A percentile compares a stretch with the other conserved stretches of the same genome.
Evolutionary conservation across 345 rosid species (phyloP).

Genomic region (Angophora floribunda): DNA sequence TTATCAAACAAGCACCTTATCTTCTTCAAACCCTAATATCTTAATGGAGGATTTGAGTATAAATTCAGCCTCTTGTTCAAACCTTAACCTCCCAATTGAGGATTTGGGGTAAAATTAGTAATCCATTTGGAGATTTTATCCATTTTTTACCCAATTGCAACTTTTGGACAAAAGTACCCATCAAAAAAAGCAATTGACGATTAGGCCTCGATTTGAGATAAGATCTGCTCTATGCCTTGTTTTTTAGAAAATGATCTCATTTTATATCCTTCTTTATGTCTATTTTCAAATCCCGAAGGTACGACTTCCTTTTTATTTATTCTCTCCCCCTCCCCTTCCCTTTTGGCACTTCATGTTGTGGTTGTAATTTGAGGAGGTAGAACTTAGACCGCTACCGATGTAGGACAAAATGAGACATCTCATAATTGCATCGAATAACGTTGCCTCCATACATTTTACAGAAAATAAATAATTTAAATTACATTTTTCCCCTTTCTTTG

Average conservation of each 20-base stretch:
- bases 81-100: background rate
- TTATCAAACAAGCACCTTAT: background rate
- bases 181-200: background rate
- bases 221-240: background rate
- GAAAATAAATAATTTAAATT: background rate
- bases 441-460: fast-evolving
- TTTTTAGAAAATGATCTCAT: background rate
- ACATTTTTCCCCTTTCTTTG: background rate
- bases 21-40: background rate
- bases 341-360: background rate
- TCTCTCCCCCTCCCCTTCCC: background rate
- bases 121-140: background rate
- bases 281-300: background rate
- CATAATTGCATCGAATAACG: background rate
- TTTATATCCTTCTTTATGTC: background rate
- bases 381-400: background rate
- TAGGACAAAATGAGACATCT: background rate
- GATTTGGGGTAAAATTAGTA: too few species aligned
- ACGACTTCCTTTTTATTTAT: background rate
- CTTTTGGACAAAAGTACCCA: background rate
- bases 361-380: background rate
- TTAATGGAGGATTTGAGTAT: background rate
- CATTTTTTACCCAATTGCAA: background rate
- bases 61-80: background rate
- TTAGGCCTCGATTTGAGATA: background rate